Evolutionary conservation across 1,284 basidiomycete species (phyloP).

Genomic region (Boletellus sp.): DNA sequence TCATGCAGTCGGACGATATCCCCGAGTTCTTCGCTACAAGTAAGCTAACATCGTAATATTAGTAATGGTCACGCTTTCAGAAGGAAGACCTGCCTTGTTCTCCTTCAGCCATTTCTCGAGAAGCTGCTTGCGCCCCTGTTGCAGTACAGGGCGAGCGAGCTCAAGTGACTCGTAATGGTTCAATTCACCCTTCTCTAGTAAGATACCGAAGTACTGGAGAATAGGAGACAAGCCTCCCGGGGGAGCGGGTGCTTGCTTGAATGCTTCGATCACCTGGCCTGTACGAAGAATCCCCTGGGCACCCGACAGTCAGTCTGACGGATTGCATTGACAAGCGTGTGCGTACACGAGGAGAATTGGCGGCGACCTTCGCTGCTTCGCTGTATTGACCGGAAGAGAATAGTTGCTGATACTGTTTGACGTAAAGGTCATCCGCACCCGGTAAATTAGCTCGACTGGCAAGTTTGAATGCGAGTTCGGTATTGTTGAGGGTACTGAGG

Average conservation of each 20-base stretch:
- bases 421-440: slow-evolving; percentile 95
- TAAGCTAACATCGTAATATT: slow-evolving; percentile 56
- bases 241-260: slow-evolving; percentile 92
- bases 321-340: not conserved
- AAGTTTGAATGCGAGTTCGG: slow-evolving; percentile 96
- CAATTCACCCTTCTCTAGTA: slow-evolving; percentile 96
- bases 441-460: slow-evolving; percentile 96
- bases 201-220: slow-evolving; percentile 96
- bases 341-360: slow-evolving; percentile 86
- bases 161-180: slow-evolving; percentile 97
- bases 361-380: slow-evolving; percentile 98
- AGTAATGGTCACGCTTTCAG: slow-evolving; percentile 3
- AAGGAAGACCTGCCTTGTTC: slow-evolving; percentile 73
- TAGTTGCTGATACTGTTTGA: slow-evolving; percentile 92
- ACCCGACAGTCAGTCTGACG: slow-evolving; percentile 10
- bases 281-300: slow-evolving; percentile 94
- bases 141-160: slow-evolving; percentile 92
- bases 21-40: slow-evolving; percentile 97
- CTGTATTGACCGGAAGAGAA: slow-evolving; percentile 89
- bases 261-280: slow-evolving; percentile 93
- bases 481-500: slow-evolving; percentile 91
- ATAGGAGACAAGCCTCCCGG: slow-evolving; percentile 94
- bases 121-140: slow-evolving; percentile 95
- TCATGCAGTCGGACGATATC: slow-evolving; percentile 95
- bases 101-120: slow-evolving; percentile 99